Percentiles rank a stretch among this genome's conserved stretches.
phyloP scores from a whole-genome alignment of 2,329 filamentous ascomycete species.

The Cercospora beticola region DNA sequence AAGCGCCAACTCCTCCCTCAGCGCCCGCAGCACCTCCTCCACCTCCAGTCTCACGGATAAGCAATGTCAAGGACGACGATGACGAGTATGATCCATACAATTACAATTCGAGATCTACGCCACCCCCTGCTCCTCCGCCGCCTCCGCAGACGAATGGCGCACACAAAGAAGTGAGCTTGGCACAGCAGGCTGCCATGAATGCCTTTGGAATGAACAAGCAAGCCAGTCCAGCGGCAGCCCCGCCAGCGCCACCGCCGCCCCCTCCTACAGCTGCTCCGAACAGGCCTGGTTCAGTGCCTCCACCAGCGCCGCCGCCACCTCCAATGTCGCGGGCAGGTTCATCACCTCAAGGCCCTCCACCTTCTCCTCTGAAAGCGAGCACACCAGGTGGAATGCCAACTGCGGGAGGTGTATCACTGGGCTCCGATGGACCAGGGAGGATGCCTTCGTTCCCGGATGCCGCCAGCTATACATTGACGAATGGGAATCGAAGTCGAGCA shows the following conservation, averaged over 20 bases:
- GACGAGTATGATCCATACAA: conserved; percentile 29
- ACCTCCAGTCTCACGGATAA: conserved; percentile 16
- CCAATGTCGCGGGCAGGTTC: conserved; percentile 32
- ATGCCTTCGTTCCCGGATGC: conserved; percentile 29
- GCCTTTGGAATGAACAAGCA: conserved; percentile 49
- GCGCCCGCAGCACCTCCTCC: conserved; percentile 48
- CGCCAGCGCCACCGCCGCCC: conserved; percentile 41
- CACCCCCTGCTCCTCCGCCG: conserved; percentile 58
- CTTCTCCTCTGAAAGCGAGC: conserved; percentile 32
- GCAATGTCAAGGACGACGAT: conserved; percentile 21
- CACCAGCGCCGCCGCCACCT: conserved; percentile 45
- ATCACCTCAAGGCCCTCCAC: conserved; percentile 35
- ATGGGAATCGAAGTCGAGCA: conserved; percentile 36
- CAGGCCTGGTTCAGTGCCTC: conserved; percentile 36
- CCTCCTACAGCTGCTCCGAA: conserved; percentile 37
- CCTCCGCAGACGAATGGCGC: conserved; percentile 42
- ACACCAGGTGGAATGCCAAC: conserved; percentile 32
- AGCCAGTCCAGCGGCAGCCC: conserved; percentile 36
- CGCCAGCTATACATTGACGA: conserved; percentile 41
- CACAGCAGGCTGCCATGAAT: conserved; percentile 59
- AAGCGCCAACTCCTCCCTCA: conserved; percentile 43
- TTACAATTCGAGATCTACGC: conserved; percentile 35
- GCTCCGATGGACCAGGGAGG: conserved; percentile 12
- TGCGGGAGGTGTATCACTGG: conserved; percentile 30
- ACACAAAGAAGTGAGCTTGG: conserved; percentile 48